Base-by-base conservation (phyloP, 768 basidiomycete genomes). In the Hebeloma cylindrosporum region DNA sequence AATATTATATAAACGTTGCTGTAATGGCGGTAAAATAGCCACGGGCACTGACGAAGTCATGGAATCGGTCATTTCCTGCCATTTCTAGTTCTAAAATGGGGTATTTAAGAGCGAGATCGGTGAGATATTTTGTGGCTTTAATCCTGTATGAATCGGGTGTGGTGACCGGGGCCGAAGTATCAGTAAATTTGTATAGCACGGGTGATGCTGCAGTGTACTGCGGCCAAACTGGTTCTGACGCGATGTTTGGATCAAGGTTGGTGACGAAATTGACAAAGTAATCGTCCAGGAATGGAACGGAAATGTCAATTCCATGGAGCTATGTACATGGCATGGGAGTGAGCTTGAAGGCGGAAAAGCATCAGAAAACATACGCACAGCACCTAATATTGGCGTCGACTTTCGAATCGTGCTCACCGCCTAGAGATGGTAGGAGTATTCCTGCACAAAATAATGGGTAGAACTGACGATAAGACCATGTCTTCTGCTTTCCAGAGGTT, bases 241-340 rank as follows among this genome's bases (percentile, higher is more conserved):
- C 42, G 8, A 59, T 66, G 49, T 80, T 80, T 0, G 70, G 78
- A 53, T 78, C 54, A 30, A 73, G 68, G 4, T 57, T 62, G 28
- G 50, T 59, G 16, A 60, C 67, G 42, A 78, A 78, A 43, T 68
- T 62, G 45, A 77, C 65, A 33, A 78, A 60, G 47, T 70, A 69
- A 53, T 74, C 69, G 13, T 71, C 58, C 58, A 77, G 63, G 2
- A 57, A 58, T 42, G 68, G 72, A 13, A 69, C 50, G 17, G 67
- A 64, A 6, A 62, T 38, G 47, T 79, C 74, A 0, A 68, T 61
- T 7, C 51, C 53, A 45, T 79, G 78, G 38, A 65, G 59, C 74
- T 78, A 17, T 40, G 40, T n/a, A 28, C 28, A 26, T 40, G 11
- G 2, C 11, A 18, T 6, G 28, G 2, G 6, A 30, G n/a, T n/a